Evolutionary conservation across 345 rosid species (phyloP), one percentile per base, ranked within the genome.

Genomic region (Salix purpurea): DNA sequence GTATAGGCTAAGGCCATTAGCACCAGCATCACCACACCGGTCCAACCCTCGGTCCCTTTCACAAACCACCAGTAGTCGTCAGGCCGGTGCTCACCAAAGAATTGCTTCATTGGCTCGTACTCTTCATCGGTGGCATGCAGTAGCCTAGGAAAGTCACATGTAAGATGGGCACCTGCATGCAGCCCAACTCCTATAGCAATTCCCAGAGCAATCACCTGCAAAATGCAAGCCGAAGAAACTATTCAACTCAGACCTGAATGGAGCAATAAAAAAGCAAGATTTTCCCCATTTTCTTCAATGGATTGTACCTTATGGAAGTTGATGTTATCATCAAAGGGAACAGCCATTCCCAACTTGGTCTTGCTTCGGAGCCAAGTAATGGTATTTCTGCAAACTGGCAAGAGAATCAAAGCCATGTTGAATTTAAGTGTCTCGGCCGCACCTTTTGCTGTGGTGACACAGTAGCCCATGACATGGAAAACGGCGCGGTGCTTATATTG

Each of bases 401-500:
- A 83, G 48, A 93, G 89, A 70, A 93, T 90, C n/a, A 93, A 69
- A 9, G 97, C 96, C 97, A 93, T 91, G 85, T 93, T 93, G 87
- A 93, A 84, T 70, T 93, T 90, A 34, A 84, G 79, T 2, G 90
- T 88, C 89, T 93, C 96, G 23, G 96, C 97, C 14, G 86, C 91
- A 39, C 96, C 97, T 73, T 91, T 91, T 4, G 97, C 96, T n/a
- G 86, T 82, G 60, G 88, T 80, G 30, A 93, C 94, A 77, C 94
- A 93, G 36, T 89, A 89, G 6, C 96, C 96, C 90, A 93, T 74
- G 8, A 90, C 90, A 56, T 86, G 77, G n/a, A 85, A 93, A 67
- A 88, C 96, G 0, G 90, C 86, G 28, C 89, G 79, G 19, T 85
- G 81, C 71, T 80, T 86, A 52, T 93, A 93, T 67, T 93, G 92